These are phyloP conservation scores for Trichoderma endophyticum DNA, from an alignment of 2,329 filamentous ascomycete species.

Conservation along the genomic window DNA sequence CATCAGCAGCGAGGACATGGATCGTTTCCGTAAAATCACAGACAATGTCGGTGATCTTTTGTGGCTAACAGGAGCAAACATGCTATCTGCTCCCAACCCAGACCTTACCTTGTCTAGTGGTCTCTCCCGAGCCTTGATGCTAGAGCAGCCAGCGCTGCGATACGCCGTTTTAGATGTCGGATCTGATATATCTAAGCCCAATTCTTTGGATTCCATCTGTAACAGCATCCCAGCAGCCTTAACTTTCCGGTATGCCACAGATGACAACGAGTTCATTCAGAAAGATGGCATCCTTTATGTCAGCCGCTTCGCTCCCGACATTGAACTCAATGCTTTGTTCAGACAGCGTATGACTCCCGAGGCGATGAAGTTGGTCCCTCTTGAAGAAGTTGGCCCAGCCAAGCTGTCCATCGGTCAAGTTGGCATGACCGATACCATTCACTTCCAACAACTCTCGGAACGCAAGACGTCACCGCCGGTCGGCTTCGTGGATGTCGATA, in stretches of 20 bases:
- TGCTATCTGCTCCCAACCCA: slow-evolving; percentile 4
- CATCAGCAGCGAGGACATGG: slow-evolving; percentile 1
- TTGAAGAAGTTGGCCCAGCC: slow-evolving; percentile 7
- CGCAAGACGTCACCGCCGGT: slow-evolving; percentile 5
- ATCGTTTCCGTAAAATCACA: slow-evolving; percentile 5
- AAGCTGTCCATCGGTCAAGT: slow-evolving; percentile 18
- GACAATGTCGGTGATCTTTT: not conserved
- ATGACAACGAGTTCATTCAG: slow-evolving; percentile 10
- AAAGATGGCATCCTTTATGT: slow-evolving; percentile 16
- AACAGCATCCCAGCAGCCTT: not conserved
- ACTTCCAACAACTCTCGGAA: slow-evolving; percentile 22
- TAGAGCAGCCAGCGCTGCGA: not conserved
- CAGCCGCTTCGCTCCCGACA: slow-evolving; percentile 26
- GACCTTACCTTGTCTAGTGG: slow-evolving; percentile 1
- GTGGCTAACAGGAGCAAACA: slow-evolving; percentile 1
- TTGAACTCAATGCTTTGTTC: slow-evolving; percentile 23
- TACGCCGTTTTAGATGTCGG: not conserved
- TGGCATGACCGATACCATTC: slow-evolving; percentile 22
- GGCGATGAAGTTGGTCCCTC: not conserved
- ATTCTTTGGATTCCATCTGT: not conserved
- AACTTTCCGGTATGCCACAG: not conserved
- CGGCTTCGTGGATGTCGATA: slow-evolving; percentile 6
- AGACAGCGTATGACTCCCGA: slow-evolving; percentile 6
- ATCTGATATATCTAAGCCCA: not conserved
- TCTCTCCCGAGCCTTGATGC: not conserved